Evolutionary conservation across 768 basidiomycete genomes (phyloP).

Genomic region (Amanita thiersii): DNA sequence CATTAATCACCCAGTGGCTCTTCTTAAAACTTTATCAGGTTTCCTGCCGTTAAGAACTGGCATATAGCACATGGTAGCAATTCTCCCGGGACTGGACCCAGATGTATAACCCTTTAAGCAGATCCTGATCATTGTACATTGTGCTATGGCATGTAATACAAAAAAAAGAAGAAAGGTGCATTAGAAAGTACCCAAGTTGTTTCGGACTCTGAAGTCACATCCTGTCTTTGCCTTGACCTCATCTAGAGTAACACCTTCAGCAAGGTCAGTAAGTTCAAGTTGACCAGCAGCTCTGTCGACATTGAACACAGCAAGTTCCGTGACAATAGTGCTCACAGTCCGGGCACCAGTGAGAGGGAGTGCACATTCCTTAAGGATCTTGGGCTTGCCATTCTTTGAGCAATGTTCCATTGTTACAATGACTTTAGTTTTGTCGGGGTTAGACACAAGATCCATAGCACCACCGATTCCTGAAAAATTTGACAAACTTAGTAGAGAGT

Average conservation of each 20-base stretch:
- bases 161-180: too few relatives aligned
- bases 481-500: conserved; percentile 9
- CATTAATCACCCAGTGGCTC: too few relatives aligned
- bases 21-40: too few relatives aligned
- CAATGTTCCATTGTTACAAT: conserved; percentile 88
- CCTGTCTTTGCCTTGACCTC: conserved; percentile 85
- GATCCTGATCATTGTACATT: background rate
- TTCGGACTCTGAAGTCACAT: conserved; percentile 64
- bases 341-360: conserved; percentile 87
- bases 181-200: conserved; percentile 40
- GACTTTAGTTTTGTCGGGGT: conserved; percentile 91
- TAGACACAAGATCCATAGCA: conserved; percentile 94
- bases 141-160: too few relatives aligned
- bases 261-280: conserved; percentile 72
- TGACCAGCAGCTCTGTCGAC: conserved; percentile 71
- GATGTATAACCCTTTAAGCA: background rate
- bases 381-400: conserved; percentile 83
- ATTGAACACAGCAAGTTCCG: conserved; percentile 86
- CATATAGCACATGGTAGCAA: too few relatives aligned
- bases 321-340: conserved; percentile 86
- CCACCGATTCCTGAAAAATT: conserved; percentile 84
- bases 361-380: conserved; percentile 74
- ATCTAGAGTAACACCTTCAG: conserved; percentile 77
- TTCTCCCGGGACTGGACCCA: too few relatives aligned
- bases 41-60: too few relatives aligned